A percentile compares a stretch with the other conserved stretches of the same genome.
Conservation (phyloP, 2,329 filamentous ascomycete species). For the Colletotrichum sp. region DNA sequence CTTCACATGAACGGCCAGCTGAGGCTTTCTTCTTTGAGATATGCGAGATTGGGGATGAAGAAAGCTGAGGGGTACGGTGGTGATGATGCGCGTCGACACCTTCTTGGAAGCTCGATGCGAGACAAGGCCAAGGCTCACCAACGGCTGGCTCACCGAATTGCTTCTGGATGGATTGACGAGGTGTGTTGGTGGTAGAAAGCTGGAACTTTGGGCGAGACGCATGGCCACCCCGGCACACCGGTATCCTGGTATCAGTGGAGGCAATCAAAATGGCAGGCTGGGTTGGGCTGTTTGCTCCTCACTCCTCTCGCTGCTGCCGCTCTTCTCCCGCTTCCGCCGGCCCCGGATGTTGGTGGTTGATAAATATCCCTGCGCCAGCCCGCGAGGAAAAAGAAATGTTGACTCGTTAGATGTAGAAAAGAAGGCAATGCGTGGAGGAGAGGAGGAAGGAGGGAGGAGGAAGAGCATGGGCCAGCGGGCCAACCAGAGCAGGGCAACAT, state of each 20-base stretch:
- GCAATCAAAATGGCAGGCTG: not conserved
- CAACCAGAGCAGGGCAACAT: not conserved
- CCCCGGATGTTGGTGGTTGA: not conserved
- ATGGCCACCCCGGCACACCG: not conserved
- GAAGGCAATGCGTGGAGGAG: not conserved
- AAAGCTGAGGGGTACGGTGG: not conserved
- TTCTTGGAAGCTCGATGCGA: not conserved
- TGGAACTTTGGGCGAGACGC: not conserved
- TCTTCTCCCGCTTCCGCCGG: not conserved
- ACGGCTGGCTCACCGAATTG: not conserved
- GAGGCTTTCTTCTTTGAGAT: not conserved
- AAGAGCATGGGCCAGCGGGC: not conserved
- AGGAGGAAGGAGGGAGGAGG: not conserved
- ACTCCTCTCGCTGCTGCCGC: not conserved
- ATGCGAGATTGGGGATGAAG: not conserved
- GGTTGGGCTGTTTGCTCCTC: not conserved
- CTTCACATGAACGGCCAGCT: not conserved
- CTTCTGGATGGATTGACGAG: not conserved
- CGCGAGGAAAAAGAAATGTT: not conserved
- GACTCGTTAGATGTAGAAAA: not conserved
- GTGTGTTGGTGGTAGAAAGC: not conserved
- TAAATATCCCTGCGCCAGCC: not conserved
- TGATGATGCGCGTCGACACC: not conserved
- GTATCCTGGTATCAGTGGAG: not conserved
- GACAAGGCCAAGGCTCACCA: not conserved